Conservation (phyloP, 129 eudicot genomes). For the Pittosporum tobira region DNA sequence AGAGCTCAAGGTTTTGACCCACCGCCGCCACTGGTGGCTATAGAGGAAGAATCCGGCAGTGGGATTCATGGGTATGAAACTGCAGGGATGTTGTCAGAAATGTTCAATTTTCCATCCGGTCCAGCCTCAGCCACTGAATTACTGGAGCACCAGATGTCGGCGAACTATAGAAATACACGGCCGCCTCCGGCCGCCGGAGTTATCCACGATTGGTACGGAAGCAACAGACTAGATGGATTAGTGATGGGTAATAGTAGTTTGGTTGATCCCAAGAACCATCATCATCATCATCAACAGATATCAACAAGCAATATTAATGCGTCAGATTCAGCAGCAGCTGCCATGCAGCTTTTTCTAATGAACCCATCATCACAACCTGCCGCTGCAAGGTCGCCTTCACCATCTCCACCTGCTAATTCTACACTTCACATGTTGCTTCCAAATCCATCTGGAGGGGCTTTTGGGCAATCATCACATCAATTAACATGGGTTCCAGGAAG, state of each 20-base stretch:
- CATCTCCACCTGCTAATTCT: conserved; percentile 30
- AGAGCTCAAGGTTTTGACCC: conserved; percentile 56
- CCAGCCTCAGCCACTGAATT: conserved; percentile 44
- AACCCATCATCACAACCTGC: conserved; percentile 60
- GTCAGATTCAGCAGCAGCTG: conserved; percentile 53
- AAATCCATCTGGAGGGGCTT: conserved; percentile 25
- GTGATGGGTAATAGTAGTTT: neutral
- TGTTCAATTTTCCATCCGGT: conserved; percentile 63
- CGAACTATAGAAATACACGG: conserved; percentile 23
- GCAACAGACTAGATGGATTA: conserved; percentile 25
- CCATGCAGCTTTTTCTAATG: conserved; percentile 90
- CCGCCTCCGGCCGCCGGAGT: conserved; percentile 16
- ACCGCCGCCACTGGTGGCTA: conserved; percentile 33
- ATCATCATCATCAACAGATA: conserved; percentile 5
- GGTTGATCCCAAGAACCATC: neutral
- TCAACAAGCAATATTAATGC: conserved; percentile 20
- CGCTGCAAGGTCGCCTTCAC: conserved; percentile 38
- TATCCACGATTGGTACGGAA: conserved; percentile 50
- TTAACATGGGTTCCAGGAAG: conserved; percentile 46
- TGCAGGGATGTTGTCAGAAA: conserved; percentile 87
- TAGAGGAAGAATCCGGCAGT: conserved; percentile 40
- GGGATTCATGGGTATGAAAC: conserved; percentile 48
- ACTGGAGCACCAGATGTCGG: conserved; percentile 50
- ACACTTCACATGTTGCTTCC: conserved; percentile 79
- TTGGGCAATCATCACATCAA: conserved; percentile 30